Evolutionary conservation across 352 stramenopile genomes (phyloP), one percentile per base, ranked within the genome.

Genomic region (Phytophthora sp.): DNA sequence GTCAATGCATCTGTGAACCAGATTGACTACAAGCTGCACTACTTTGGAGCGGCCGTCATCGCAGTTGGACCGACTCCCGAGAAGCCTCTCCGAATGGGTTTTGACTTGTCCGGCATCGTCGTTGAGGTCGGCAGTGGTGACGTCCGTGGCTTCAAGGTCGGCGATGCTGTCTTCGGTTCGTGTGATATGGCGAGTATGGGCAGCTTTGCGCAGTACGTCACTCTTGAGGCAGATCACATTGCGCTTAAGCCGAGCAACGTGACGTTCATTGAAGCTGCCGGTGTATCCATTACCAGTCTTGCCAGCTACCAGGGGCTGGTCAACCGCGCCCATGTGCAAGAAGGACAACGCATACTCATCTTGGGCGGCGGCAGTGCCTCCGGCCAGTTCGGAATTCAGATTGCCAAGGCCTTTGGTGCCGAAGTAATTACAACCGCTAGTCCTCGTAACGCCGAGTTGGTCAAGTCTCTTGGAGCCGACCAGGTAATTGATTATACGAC

Each of bases 401-500:
- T 94, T 35, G 79, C 80, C 28, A 82, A 84, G 50, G 63, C 63
- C 6, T 32, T 75, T 10, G 75, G 68, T 1, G 70, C 67, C 1
- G 46, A 59, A 37, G 75, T 86, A n/a, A 74, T 92, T 54, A 68
- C 88, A 17, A 88, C 76, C 2, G 52, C 52, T 12, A 74, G 63
- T 30, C 13, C 43, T 35, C 63, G 53, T 20, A 70, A 74, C 31
- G 57, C 37, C 9, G 57, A 71, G 21, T 61, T 90, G 44, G 79
- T 91, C 17, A 66, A 72, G 39, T 76, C 64, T 35, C 49, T 79
- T 3, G 82, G 75, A 9, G 65, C 59, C 17, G 72, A 85, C 39
- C 57, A 84, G 17, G 64, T 90, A 28, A 75, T 94, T 11, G 75
- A 91, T 45, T 92, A 94, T 62, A 86, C 69, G 0, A 53, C 81